Percentiles rank a stretch among this genome's conserved stretches.
Conservation (phyloP, 345 rosid species). For the Brassica carinata region DNA sequence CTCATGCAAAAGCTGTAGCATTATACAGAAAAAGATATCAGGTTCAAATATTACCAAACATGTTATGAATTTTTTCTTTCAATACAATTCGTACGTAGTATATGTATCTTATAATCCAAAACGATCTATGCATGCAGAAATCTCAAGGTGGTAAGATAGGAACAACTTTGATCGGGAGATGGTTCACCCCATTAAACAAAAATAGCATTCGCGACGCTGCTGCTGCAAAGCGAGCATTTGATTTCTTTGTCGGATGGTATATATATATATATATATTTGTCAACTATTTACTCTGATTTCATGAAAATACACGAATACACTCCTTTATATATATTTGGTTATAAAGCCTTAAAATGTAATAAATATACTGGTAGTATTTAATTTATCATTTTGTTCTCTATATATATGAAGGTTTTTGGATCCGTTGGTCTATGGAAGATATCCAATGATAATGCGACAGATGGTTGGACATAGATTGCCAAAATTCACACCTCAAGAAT, state of each 20-base stretch:
- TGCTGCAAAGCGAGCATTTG: conserved; percentile 36
- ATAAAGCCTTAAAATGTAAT: no score
- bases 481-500: no score
- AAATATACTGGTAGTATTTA: no score
- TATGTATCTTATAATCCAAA: neutral
- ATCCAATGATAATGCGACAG: no score
- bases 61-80: neutral
- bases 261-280: no score
- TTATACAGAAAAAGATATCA: conserved; percentile 37
- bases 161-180: conserved; percentile 26
- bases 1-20: conserved; percentile 46
- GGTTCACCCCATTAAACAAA: conserved; percentile 18
- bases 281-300: no score
- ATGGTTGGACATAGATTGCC: no score
- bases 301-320: no score
- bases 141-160: conserved; percentile 31
- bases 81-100: neutral
- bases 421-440: no score
- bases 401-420: no score
- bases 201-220: conserved; percentile 3
- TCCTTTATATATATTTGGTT: no score
- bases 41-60: neutral
- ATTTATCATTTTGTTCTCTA: no score
- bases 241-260: conserved; percentile 37
- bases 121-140: neutral